phyloP scores from a whole-genome alignment of 2,329 filamentous ascomycete species.

The Drechslerella dactyloides region DNA sequence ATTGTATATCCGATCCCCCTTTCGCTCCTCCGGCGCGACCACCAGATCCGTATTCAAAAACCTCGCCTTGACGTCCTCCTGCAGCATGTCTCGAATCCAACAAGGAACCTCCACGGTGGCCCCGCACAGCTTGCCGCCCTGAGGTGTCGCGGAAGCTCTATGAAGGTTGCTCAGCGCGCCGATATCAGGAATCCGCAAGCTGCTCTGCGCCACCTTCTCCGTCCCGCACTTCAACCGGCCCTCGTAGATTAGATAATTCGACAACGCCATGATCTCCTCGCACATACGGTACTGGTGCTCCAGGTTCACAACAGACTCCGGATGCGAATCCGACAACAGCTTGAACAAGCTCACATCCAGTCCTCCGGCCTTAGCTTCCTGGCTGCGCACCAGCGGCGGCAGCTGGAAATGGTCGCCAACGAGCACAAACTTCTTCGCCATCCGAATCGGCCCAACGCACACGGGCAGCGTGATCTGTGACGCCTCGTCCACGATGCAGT shows the following conservation, averaged over 20 bases:
- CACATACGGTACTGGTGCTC: constrained; percentile 99
- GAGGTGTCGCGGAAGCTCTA: constrained; percentile 13
- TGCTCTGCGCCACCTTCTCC: constrained; percentile 72
- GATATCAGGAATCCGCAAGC: constrained; percentile 72
- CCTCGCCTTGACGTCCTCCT: constrained; percentile 67
- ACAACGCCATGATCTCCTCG: constrained; percentile 92
- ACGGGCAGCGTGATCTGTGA: constrained; percentile 97
- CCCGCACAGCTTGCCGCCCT: constrained; percentile 20
- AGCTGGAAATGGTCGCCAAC: constrained; percentile 97
- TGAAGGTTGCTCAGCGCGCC: constrained; percentile 62
- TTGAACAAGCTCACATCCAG: constrained; percentile 95
- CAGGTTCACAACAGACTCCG: constrained; percentile 84
- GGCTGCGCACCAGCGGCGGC: constrained; percentile 90
- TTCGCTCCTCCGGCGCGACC: constrained; percentile 71
- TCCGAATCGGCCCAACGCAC: constrained; percentile 88
- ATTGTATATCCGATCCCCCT: constrained; percentile 88
- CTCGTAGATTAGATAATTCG: constrained; percentile 91
- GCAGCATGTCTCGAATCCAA: constrained; percentile 54
- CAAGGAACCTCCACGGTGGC: constrained; percentile 37
- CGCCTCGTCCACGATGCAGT: constrained; percentile 97
- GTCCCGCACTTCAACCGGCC: constrained; percentile 89
- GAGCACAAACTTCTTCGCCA: constrained; percentile 90
- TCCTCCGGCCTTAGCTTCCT: constrained; percentile 81
- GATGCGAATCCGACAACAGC: constrained; percentile 85
- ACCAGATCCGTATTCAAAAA: constrained; percentile 90